phyloP scores from a whole-genome alignment of 1,284 basidiomycete species.

The Tilletia setariae region DNA sequence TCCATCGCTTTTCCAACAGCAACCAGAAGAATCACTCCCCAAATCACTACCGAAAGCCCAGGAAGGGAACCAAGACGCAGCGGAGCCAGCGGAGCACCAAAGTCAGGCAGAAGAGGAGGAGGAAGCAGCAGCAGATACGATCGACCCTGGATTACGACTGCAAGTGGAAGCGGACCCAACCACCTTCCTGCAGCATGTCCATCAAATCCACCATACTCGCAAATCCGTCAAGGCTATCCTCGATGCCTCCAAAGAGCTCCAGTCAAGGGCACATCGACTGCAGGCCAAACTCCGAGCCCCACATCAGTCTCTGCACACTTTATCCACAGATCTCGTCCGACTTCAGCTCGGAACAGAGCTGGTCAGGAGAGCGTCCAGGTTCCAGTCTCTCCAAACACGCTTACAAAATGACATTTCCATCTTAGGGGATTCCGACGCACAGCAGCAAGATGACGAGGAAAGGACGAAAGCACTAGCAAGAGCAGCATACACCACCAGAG shows the following conservation, averaged over 20 bases:
- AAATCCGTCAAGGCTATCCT: not conserved
- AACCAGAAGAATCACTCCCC: not conserved
- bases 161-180: not conserved
- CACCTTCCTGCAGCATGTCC: not conserved
- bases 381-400: not conserved
- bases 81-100: not conserved
- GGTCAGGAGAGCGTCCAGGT: not conserved
- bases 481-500: not conserved
- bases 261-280: conserved; percentile 5
- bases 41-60: too few species aligned
- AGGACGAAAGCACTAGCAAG: not conserved
- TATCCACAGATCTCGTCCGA: conserved; percentile 5
- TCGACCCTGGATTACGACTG: not conserved
- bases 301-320: not conserved
- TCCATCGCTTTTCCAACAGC: not conserved
- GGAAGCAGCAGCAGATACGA: not conserved
- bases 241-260: not conserved
- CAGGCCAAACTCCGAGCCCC: not conserved
- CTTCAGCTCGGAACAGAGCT: conserved; percentile 13
- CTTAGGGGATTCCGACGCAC: too few species aligned
- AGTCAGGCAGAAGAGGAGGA: too few species aligned
- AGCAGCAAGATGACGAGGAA: not conserved
- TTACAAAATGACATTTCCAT: not conserved
- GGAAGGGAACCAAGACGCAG: not conserved
- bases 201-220: not conserved